Percentiles rank a stretch among this genome's conserved stretches.
phyloP scores from a whole-genome alignment of 805 yeast species.

The Candida pseudofarinosa region DNA sequence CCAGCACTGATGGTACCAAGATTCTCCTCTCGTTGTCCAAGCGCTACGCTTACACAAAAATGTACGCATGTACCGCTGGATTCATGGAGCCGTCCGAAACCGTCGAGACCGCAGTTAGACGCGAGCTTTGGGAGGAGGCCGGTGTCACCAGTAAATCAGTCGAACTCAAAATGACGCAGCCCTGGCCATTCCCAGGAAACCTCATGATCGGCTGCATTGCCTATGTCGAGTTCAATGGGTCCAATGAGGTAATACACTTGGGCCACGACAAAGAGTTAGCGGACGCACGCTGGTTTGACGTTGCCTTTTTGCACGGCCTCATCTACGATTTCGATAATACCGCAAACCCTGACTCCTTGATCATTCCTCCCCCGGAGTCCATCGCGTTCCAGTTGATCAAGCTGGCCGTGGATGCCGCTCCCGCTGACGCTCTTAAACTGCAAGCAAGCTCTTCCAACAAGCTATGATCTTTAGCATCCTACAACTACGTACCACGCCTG shows the following conservation, averaged over 20 bases:
- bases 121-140: constrained; percentile 96
- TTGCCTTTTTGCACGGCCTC: constrained; percentile 45
- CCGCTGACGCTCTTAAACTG: background rate
- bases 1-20: constrained; percentile 55
- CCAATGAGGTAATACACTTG: constrained; percentile 59
- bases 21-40: constrained; percentile 68
- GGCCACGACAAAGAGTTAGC: constrained; percentile 82
- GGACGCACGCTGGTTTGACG: constrained; percentile 84
- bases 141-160: constrained; percentile 67
- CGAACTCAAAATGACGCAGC: constrained; percentile 70
- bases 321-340: constrained; percentile 18
- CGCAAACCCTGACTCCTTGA: constrained; percentile 32
- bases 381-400: constrained; percentile 44
- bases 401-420: constrained; percentile 29
- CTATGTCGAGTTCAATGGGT: constrained; percentile 64
- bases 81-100: constrained; percentile 95
- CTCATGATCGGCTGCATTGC: constrained; percentile 92
- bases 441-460: background rate
- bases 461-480: background rate
- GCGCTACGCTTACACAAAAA: constrained; percentile 48
- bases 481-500: too few relatives aligned
- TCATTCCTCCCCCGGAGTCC: constrained; percentile 41
- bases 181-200: constrained; percentile 97
- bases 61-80: constrained; percentile 90
- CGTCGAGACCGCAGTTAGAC: constrained; percentile 76